These are phyloP conservation scores for Hyaloscypha bicolor DNA, from an alignment of 495 filamentous ascomycete species.

Conservation along the genomic window DNA sequence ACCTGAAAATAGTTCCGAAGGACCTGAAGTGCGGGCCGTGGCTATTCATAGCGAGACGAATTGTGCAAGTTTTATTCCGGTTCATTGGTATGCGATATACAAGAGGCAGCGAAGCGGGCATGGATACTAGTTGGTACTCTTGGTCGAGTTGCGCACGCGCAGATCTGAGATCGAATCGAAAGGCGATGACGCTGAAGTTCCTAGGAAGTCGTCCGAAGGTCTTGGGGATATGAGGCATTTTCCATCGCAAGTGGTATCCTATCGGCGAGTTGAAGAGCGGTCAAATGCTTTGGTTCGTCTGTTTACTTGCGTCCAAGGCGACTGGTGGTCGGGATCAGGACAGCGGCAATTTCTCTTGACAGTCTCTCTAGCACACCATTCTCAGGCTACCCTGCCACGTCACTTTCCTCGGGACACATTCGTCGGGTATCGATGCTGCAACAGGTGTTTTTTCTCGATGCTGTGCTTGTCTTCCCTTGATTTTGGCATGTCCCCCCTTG, in stretches of 20 bases:
- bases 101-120: not conserved
- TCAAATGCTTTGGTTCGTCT: not conserved
- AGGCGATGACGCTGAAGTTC: not conserved
- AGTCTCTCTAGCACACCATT: not conserved
- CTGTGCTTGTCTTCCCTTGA: not conserved
- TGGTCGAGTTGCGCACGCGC: not conserved
- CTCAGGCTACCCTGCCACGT: not conserved
- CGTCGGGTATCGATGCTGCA: not conserved
- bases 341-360: not conserved
- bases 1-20: not conserved
- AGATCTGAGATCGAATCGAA: not conserved
- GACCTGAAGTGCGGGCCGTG: not conserved
- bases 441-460: not conserved
- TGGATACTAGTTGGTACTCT: not conserved
- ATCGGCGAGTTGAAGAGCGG: not conserved
- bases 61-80: not conserved
- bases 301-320: not conserved
- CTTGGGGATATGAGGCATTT: not conserved
- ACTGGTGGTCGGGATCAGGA: not conserved
- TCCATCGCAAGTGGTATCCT: not conserved
- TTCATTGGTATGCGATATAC: slow-evolving; percentile 2
- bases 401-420: not conserved
- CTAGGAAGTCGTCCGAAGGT: not conserved
- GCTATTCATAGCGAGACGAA: not conserved
- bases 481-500: not conserved